Conservation (phyloP, 345 rosid genomes). For the Cardamine occulta region DNA sequence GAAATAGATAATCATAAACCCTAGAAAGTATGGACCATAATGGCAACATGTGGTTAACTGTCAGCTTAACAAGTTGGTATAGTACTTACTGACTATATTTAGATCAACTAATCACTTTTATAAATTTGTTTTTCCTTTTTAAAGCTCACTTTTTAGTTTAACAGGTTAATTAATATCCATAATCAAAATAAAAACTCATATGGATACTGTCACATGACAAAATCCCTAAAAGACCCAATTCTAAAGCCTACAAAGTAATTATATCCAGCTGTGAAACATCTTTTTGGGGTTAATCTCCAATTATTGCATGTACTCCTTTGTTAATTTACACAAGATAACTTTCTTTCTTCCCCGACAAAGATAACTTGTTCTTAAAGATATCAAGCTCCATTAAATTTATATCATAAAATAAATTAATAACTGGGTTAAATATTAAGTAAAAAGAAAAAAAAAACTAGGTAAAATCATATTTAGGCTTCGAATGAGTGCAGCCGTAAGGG, state of each 20-base stretch:
- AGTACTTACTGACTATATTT: constrained; percentile 28
- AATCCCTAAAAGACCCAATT: constrained; percentile 39
- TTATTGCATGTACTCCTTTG: constrained; percentile 21
- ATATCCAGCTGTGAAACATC: constrained; percentile 42
- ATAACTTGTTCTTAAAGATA: constrained; percentile 10
- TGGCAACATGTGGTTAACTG: constrained; percentile 45
- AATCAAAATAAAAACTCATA: constrained; percentile 8
- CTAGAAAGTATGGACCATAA: constrained; percentile 41
- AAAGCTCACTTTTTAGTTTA: constrained; percentile 11
- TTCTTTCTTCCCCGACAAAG: background rate
- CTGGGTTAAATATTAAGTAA: background rate
- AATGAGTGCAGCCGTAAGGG: no score
- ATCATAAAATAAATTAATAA: background rate
- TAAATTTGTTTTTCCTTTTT: background rate
- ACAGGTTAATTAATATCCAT: background rate
- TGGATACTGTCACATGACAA: constrained; percentile 46
- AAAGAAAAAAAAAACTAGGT: no score
- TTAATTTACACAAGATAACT: constrained; percentile 3
- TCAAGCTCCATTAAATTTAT: constrained; percentile 8
- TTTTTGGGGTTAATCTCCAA: constrained; percentile 36
- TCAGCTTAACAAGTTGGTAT: constrained; percentile 36
- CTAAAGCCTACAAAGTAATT: constrained; percentile 39
- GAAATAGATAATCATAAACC: constrained; percentile 37
- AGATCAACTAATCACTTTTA: constrained; percentile 12
- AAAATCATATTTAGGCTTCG: no score